A percentile compares a stretch with the other conserved stretches of the same genome.
Conservation (phyloP, 331 rosid species). For the Telfairia occidentalis region DNA sequence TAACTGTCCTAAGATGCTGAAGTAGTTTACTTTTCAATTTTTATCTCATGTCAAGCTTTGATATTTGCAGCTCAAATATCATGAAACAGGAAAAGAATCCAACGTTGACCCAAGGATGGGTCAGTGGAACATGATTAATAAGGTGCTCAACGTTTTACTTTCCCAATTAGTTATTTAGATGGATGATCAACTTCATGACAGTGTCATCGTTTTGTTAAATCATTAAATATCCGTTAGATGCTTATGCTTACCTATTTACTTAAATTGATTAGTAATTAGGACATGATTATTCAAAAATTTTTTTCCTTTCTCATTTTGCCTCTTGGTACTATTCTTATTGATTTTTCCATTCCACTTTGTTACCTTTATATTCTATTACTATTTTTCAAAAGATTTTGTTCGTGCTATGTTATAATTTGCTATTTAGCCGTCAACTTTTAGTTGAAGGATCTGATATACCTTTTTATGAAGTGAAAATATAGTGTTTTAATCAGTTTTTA, state of each 20-base stretch:
- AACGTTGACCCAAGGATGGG: constrained; percentile 51
- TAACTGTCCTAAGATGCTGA: background rate
- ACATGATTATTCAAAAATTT: background rate
- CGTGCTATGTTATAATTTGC: background rate
- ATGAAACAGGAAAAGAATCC: constrained; percentile 31
- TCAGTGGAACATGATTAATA: constrained; percentile 77
- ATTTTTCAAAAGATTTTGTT: background rate
- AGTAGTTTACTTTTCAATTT: background rate
- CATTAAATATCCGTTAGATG: background rate
- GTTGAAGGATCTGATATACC: background rate
- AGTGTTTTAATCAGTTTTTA: background rate
- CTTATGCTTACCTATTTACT: background rate
- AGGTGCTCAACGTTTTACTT: constrained; percentile 27
- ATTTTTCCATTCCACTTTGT: background rate
- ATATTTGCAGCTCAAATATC: constrained; percentile 50
- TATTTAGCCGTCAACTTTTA: background rate
- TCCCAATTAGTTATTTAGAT: background rate
- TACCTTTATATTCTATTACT: background rate
- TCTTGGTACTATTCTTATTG: background rate
- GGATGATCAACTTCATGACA: background rate
- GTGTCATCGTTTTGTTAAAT: background rate
- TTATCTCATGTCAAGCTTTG: background rate
- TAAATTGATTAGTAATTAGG: background rate
- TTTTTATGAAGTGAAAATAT: background rate
- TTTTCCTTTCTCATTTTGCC: background rate